phyloP scores from a whole-genome alignment of 2,329 filamentous ascomycete species.

The Aspergillus sp. region DNA sequence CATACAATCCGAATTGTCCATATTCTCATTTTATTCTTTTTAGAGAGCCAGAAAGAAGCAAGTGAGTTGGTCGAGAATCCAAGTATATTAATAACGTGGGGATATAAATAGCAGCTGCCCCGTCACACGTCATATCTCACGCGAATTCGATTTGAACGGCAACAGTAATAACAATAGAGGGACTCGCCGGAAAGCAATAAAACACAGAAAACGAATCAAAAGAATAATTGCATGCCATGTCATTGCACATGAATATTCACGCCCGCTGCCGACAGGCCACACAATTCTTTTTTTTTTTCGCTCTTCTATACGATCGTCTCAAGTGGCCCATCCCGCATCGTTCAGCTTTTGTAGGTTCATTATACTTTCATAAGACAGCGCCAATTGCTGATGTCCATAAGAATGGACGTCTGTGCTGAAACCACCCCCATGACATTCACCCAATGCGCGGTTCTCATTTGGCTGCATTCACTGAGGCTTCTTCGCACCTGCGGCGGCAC shows the following conservation, averaged over 20 bases:
- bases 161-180: not conserved
- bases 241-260: conserved; percentile 1
- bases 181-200: not conserved
- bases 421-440: not conserved
- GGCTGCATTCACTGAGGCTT: conserved; percentile 40
- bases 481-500: conserved; percentile 46
- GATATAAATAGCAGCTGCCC: too few species aligned
- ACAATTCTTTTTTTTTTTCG: not conserved
- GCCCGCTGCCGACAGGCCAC: not conserved
- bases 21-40: too few species aligned
- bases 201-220: not conserved
- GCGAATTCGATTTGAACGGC: not conserved
- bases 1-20: too few species aligned
- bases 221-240: not conserved
- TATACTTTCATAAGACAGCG: not conserved
- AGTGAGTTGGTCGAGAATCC: too few species aligned
- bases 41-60: too few species aligned
- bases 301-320: not conserved
- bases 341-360: not conserved
- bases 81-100: too few species aligned
- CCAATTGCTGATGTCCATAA: not conserved
- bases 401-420: not conserved
- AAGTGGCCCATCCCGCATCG: not conserved
- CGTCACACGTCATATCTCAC: too few species aligned
- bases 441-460: not conserved